Base-by-base conservation (phyloP, 345 rosid species). In the Viola odorata region DNA sequence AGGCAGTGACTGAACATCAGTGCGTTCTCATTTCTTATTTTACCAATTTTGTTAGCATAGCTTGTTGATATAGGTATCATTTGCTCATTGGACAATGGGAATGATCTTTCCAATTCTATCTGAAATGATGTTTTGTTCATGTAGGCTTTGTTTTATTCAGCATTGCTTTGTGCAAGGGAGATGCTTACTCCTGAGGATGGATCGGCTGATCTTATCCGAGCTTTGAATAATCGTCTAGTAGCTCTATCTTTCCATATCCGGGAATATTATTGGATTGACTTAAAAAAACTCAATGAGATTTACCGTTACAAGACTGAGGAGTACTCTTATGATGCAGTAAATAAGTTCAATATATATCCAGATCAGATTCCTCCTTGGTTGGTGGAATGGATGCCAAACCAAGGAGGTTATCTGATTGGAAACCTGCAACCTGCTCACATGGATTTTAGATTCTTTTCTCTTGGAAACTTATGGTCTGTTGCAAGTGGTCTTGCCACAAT, bases 361-460 rank as follows among this genome's bases (percentile, higher is more conserved):
- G 99, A 90, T 10, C 99, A 94, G 70, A 88, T 94, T 75, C 86
- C 99, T 66, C 81, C 97, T 0, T 94, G 97, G 96, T 80, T 94
- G 37, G 95, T 85, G 12, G 97, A 88, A 69, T 94, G 97, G 94
- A 76, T 94, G 67, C 91, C 97, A 5, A 78, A 79, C 53, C 80
- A 83, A 60, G 99, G 99, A 7, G 99, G 99, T 45, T 94, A 90
- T 74, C 77, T 90, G 65, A 83, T 90, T 23, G 99, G 99, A 58
- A 90, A 94, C 64, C 75, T 90, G 53, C 95, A 94, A 69, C 96
- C 99, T 13, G 99, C 95, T 54, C 99, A 90, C 71, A 90, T 94
- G 99, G 99, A 94, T 75, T 94, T 94, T 61, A 81, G 99, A 68
- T 94, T 94, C 77, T 94, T 94, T 82, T 88, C 91, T 1, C 91